Base-by-base conservation (phyloP, 2,329 filamentous ascomycete species). In the Verticillium alfalfae region DNA sequence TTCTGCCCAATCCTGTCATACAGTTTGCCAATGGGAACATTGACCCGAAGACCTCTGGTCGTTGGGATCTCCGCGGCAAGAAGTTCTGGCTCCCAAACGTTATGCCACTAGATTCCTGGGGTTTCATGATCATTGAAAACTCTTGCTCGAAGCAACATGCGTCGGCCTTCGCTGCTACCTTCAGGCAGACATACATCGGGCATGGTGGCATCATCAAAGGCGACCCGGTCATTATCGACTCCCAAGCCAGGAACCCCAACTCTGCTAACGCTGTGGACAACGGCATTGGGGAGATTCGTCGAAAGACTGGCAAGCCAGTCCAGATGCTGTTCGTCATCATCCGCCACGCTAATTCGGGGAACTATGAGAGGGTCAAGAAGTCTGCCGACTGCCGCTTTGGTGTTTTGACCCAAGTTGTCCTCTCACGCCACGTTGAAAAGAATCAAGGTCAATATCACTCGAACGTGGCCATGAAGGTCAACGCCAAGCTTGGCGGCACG, bases 391-490 rank as follows among this genome's bases (percentile, higher is more conserved):
- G 91, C 70, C 88, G 91, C 38, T 93, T 87, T 66, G 93, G 90
- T n/a, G 84, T 93, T 15, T 81, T 92, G 0, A 92, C 92, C 0
- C 95, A 98, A 72, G 89, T 93, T 65, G 71, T 98, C n/a, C 88
- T 93, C 66, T 79, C 81, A 2, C 77, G 78, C 0, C 89, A 96
- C 63, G 90, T 94, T 1, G 69, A 78, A 41, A 89, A 89, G 71
- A 85, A 84, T 16, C 86, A 90, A 26, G 83, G 83, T 0, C 95
- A 99, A 69, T 98, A 98, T 75, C 89, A 91, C 69, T 95, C 91
- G 1, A 99, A 99, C 65, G 92, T 99, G 0, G 85, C 88, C 66
- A 95, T 99, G 92, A 99, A 99, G 79, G 87, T 99, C 66, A 98
- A 99, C 69, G 90, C 92, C 3, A 99, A 99, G 79, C 84, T 99